Percentiles rank a stretch among this genome's conserved stretches.
phyloP scores from a whole-genome alignment of 495 filamentous ascomycete genomes.

The Penicillium waksmanii region DNA sequence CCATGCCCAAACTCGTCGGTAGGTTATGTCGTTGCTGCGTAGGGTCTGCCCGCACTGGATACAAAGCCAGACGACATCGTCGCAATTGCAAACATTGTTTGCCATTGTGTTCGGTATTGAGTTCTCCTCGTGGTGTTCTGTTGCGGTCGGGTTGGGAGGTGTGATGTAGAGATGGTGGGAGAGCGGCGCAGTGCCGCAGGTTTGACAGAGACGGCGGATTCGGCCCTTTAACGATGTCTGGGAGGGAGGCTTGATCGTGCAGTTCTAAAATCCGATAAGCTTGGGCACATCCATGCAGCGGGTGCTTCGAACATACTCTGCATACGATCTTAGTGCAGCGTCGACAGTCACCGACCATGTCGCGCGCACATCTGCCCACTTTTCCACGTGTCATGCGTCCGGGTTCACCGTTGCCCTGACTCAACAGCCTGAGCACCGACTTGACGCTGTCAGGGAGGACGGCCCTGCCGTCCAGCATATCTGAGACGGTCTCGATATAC shows the following conservation, averaged over 20 bases:
- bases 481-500: constrained; percentile 45
- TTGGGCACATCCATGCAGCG: background rate
- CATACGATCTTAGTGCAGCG: constrained; percentile 77
- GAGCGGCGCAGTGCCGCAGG: constrained; percentile 71
- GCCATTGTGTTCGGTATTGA: constrained; percentile 46
- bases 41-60: constrained; percentile 74
- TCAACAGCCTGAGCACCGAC: constrained; percentile 40
- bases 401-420: constrained; percentile 31
- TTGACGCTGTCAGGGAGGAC: constrained; percentile 42
- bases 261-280: constrained; percentile 63
- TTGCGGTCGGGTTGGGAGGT: constrained; percentile 4
- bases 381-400: constrained; percentile 63
- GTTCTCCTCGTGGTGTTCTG: background rate
- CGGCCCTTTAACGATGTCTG: constrained; percentile 63
- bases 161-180: constrained; percentile 30
- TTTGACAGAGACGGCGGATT: constrained; percentile 75
- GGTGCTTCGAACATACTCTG: constrained; percentile 55
- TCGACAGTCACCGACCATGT: constrained; percentile 82
- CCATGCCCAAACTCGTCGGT: constrained; percentile 85
- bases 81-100: constrained; percentile 70
- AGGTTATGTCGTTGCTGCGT: constrained; percentile 69
- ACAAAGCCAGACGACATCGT: constrained; percentile 75
- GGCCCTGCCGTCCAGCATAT: constrained; percentile 39
- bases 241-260: constrained; percentile 76
- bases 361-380: constrained; percentile 74